phyloP scores from a whole-genome alignment of 2,329 filamentous ascomycete genomes.

The Ustulina deusta region DNA sequence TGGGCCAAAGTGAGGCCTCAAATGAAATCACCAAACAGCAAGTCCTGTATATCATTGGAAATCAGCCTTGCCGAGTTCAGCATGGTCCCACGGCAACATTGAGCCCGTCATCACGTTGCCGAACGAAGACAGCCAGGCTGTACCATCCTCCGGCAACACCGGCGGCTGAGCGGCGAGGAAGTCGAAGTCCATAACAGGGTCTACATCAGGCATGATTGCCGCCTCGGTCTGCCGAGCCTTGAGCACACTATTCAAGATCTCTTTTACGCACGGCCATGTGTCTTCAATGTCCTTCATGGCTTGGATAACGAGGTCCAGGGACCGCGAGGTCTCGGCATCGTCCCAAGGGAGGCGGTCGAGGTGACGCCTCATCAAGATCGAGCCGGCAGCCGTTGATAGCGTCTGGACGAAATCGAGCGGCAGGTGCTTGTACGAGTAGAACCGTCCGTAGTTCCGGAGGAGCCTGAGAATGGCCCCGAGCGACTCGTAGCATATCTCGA shows the following conservation, averaged over 20 bases:
- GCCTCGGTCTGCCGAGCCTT: slow-evolving; percentile 38
- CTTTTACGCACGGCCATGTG: slow-evolving; percentile 60
- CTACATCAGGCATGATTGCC: slow-evolving; percentile 31
- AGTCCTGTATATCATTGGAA: slow-evolving; percentile 2
- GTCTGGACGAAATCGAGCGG: slow-evolving; percentile 64
- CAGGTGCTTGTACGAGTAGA: slow-evolving; percentile 58
- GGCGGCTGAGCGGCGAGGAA: slow-evolving; percentile 37
- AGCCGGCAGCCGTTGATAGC: slow-evolving; percentile 60
- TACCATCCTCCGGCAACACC: slow-evolving; percentile 22
- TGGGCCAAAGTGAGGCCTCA: not conserved
- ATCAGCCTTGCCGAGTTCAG: slow-evolving; percentile 14
- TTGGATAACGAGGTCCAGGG: slow-evolving; percentile 62
- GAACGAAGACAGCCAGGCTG: slow-evolving; percentile 31
- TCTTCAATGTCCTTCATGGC: slow-evolving; percentile 65
- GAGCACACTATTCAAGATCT: slow-evolving; percentile 55
- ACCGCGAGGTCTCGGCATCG: slow-evolving; percentile 60
- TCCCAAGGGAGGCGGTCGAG: slow-evolving; percentile 56
- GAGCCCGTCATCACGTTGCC: slow-evolving; percentile 37
- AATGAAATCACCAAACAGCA: not conserved
- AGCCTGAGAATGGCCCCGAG: slow-evolving; percentile 59
- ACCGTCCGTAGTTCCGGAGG: slow-evolving; percentile 58
- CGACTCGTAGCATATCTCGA: slow-evolving; percentile 64
- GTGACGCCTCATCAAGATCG: slow-evolving; percentile 60
- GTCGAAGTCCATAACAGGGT: slow-evolving; percentile 45
- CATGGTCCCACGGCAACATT: slow-evolving; percentile 29